Evolutionary conservation across 2,329 filamentous ascomycete species (phyloP), one percentile per base, ranked within the genome.

Genomic region (Monosporascus sp.): DNA sequence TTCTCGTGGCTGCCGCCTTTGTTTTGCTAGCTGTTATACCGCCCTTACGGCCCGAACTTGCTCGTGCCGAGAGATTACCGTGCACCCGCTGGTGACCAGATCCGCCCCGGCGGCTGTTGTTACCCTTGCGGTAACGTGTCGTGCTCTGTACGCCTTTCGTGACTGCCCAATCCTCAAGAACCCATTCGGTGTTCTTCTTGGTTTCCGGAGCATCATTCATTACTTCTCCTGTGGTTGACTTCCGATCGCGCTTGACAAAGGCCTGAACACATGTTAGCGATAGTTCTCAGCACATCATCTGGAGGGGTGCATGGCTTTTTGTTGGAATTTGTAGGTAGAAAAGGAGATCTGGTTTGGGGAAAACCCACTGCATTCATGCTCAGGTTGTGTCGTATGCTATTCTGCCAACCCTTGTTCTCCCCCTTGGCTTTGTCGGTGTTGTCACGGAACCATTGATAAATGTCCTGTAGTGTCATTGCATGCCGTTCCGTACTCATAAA

Each of bases 381-480:
- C 7, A 97, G 76, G 62, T 97, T 97, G 70, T 97, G 93, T 2
- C 93, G 84, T 59, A 97, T 95, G 68, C 90, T 96, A 71, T 97
- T 97, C 72, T 93, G 88, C 93, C 93, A 97, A 9, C 92, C 93
- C 62, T 85, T 87, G 14, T 71, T 74, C 7, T 77, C 78, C 46
- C 80, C 79, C 50, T 78, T 83, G 5, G 83, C 84, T 70, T 94
- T 96, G 60, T 83, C 81, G 2, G 91, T 96, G 65, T 96, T 86
- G 27, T 86, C 79, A 43, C 82, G 77, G 64, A 97, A 96, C 91
- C 93, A 97, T 53, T 87, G 79, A 71, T 97, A 97, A 53, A 97
- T 89, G 51, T 95, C 87, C 61, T 91, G 86, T 14, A 97, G 77
- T 2, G 87, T 83, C 83, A 97, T 88, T 22, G 83, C 84, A 57